These are phyloP conservation scores for Metarhizium guizhouense DNA, from an alignment of 2,329 filamentous ascomycete species.

Conservation along the genomic window DNA sequence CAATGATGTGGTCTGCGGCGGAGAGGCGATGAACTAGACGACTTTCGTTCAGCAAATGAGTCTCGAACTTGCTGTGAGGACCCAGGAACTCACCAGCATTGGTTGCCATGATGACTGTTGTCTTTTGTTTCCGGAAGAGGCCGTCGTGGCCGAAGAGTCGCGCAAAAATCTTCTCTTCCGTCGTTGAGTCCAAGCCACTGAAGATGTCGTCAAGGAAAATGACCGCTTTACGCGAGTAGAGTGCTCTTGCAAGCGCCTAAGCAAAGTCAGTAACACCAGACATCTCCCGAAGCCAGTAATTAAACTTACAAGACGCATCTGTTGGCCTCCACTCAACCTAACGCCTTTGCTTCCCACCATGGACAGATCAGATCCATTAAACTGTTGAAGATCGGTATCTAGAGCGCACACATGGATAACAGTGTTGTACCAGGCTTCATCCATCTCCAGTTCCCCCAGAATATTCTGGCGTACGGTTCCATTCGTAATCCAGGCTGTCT, in stretches of 20 bases:
- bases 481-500: too few relatives aligned
- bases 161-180: not conserved
- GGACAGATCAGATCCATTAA: too few relatives aligned
- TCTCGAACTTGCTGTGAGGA: not conserved
- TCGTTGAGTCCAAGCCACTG: not conserved
- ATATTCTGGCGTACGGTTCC: too few relatives aligned
- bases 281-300: too few relatives aligned
- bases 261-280: too few relatives aligned
- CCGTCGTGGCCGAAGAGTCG: not conserved
- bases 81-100: not conserved
- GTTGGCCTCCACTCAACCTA: too few relatives aligned
- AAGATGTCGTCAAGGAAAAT: not conserved
- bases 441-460: too few relatives aligned
- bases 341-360: too few relatives aligned
- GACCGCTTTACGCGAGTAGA: not conserved
- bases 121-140: not conserved
- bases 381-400: too few relatives aligned
- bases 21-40: not conserved
- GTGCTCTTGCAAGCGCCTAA: not conserved
- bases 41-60: not conserved
- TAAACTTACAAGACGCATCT: too few relatives aligned
- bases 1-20: not conserved
- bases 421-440: too few relatives aligned
- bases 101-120: not conserved
- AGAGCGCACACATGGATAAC: too few relatives aligned